phyloP scores from a whole-genome alignment of 352 stramenopile species.

The Thalassiosira mediterranea region DNA sequence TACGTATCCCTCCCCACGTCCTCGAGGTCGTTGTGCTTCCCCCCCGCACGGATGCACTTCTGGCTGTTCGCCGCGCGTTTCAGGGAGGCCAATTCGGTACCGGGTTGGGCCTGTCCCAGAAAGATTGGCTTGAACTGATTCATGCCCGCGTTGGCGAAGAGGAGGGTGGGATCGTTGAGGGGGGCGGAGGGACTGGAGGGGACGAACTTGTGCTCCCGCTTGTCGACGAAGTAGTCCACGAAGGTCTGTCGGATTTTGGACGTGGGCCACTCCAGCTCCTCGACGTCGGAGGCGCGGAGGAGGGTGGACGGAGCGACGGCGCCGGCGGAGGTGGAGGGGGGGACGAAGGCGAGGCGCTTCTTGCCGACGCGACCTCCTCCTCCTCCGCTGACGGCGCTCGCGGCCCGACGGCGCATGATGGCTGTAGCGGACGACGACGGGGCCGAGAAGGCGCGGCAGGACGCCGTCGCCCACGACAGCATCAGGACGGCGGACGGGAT shows the following conservation, averaged over 20 bases:
- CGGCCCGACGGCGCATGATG: too few relatives aligned
- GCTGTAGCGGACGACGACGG: too few relatives aligned
- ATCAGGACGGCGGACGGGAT: too few relatives aligned
- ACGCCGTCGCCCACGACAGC: too few relatives aligned
- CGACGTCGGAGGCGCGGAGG: neutral
- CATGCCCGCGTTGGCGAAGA: slow-evolving; percentile 99
- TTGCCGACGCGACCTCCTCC: too few relatives aligned
- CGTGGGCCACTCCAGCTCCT: slow-evolving; percentile 86
- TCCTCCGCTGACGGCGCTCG: too few relatives aligned
- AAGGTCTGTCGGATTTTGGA: slow-evolving; percentile 93
- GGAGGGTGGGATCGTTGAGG: slow-evolving; percentile 96
- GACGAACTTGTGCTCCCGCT: slow-evolving; percentile 88
- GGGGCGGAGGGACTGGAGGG: slow-evolving; percentile 94
- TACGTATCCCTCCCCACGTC: slow-evolving; percentile 99
- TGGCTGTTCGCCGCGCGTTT: slow-evolving; percentile 94
- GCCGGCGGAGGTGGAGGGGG: too few relatives aligned
- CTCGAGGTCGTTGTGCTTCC: slow-evolving; percentile 99
- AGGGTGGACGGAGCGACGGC: neutral
- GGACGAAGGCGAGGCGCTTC: neutral
- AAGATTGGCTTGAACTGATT: slow-evolving; percentile 99
- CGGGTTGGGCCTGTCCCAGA: slow-evolving; percentile 94
- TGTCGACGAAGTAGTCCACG: slow-evolving; percentile 91
- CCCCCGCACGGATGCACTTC: slow-evolving; percentile 99
- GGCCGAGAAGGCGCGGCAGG: too few relatives aligned
- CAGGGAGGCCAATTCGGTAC: slow-evolving; percentile 90